Conservation (phyloP, 2,329 filamentous ascomycete species). For the Cercospora sojina region DNA sequence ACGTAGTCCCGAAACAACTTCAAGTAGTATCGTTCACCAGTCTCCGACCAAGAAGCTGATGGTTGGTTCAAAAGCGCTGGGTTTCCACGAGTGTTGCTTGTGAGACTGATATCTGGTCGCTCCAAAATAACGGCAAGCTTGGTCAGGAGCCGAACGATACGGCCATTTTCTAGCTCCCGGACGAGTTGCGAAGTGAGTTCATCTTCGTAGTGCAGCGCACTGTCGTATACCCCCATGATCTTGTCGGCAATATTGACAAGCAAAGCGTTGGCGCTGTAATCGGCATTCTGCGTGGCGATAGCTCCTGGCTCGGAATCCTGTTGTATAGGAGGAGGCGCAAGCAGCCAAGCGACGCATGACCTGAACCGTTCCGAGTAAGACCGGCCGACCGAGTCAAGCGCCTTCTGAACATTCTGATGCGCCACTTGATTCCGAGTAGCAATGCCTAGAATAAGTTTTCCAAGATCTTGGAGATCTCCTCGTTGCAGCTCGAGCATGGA, state of each 20-base stretch:
- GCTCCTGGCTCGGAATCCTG: constrained; percentile 4
- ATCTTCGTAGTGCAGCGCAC: constrained; percentile 75
- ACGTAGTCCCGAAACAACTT: constrained; percentile 97
- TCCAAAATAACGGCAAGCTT: constrained; percentile 91
- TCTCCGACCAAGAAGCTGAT: constrained; percentile 71
- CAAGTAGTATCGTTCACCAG: constrained; percentile 85
- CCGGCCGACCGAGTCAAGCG: constrained; percentile 73
- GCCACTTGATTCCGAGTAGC: constrained; percentile 58
- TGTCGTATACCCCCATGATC: constrained; percentile 72
- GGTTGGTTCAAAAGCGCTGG: constrained; percentile 35
- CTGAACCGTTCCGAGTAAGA: constrained; percentile 76
- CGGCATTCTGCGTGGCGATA: neutral
- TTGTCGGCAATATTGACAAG: constrained; percentile 75
- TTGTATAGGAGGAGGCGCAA: constrained; percentile 56
- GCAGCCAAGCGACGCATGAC: constrained; percentile 77
- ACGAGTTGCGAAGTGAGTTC: constrained; percentile 68
- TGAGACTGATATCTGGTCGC: constrained; percentile 66
- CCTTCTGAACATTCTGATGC: constrained; percentile 60
- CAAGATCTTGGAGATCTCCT: constrained; percentile 82
- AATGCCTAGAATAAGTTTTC: constrained; percentile 78
- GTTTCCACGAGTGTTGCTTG: constrained; percentile 34
- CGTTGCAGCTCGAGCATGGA: constrained; percentile 75
- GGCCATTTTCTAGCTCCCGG: constrained; percentile 85
- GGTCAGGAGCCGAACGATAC: constrained; percentile 73
- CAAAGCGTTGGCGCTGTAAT: constrained; percentile 76